Evolutionary conservation across 192 early-diverging fungal genomes (phyloP).

Genomic region (Backusella luteola): DNA sequence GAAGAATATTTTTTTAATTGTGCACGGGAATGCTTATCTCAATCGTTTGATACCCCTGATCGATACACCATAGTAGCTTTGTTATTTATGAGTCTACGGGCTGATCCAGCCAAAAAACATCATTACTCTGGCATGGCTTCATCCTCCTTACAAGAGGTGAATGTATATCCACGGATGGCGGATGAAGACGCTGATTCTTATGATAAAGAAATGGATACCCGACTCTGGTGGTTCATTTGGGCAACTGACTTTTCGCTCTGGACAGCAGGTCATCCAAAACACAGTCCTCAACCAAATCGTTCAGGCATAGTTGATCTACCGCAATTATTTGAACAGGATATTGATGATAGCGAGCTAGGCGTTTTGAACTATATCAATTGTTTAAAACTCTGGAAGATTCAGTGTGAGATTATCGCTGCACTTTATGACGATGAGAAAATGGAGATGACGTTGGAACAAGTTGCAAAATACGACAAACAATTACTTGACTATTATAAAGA

Average conservation of each 20-base stretch:
- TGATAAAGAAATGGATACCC: constrained; percentile 37
- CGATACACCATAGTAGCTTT: constrained; percentile 29
- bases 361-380: constrained; percentile 21
- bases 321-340: constrained; percentile 34
- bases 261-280: constrained; percentile 25
- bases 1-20: constrained; percentile 34
- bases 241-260: constrained; percentile 28
- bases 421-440: constrained; percentile 25
- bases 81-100: constrained; percentile 17
- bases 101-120: constrained; percentile 10
- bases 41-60: constrained; percentile 36
- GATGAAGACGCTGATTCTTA: constrained; percentile 25
- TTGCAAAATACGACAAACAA: constrained; percentile 21
- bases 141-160: constrained; percentile 21
- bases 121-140: constrained; percentile 35
- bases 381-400: constrained; percentile 28
- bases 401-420: constrained; percentile 23
- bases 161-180: constrained; percentile 34
- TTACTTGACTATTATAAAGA: constrained; percentile 11
- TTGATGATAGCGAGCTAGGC: constrained; percentile 32
- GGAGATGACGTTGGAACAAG: constrained; percentile 21
- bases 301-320: constrained; percentile 27
- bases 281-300: constrained; percentile 3
- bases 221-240: constrained; percentile 43
- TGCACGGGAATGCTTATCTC: constrained; percentile 27